A percentile compares a stretch with the other conserved stretches of the same genome.
Conservation (phyloP, 2,329 filamentous ascomycete species). For the Ophioceras dolichostomum region DNA sequence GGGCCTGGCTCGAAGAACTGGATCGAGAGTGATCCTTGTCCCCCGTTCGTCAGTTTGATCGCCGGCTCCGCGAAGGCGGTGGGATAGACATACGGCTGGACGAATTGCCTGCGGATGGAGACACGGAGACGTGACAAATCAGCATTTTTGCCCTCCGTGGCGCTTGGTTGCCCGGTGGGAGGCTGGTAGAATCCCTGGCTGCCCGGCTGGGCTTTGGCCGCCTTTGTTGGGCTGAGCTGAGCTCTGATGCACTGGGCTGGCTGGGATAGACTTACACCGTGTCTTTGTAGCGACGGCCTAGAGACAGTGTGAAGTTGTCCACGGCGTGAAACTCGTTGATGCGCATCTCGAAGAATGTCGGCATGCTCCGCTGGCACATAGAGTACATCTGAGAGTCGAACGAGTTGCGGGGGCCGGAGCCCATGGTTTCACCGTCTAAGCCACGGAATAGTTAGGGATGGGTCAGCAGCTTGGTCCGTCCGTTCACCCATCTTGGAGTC, state of each 20-base stretch:
- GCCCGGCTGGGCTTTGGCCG: too few species aligned
- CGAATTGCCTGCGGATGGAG: neutral
- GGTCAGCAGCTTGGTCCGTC: too few species aligned
- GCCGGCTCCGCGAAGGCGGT: neutral
- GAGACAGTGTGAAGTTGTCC: constrained; percentile 11
- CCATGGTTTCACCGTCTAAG: constrained; percentile 10
- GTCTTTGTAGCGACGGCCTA: constrained; percentile 14
- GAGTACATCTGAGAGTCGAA: constrained; percentile 3
- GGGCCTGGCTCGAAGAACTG: neutral
- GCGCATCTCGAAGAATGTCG: constrained; percentile 11
- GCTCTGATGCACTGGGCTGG: too few species aligned
- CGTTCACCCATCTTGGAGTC: too few species aligned
- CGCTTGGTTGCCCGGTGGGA: neutral
- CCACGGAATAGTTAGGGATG: too few species aligned
- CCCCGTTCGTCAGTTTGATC: neutral
- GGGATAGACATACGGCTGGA: neutral
- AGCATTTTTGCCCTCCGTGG: neutral
- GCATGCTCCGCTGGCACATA: constrained; percentile 3
- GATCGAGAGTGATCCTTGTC: neutral
- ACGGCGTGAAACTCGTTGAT: constrained; percentile 10
- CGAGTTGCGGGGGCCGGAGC: constrained; percentile 6
- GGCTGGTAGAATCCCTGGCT: too few species aligned
- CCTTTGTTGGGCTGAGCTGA: too few species aligned
- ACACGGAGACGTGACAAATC: neutral
- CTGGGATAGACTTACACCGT: constrained; percentile 9